These are phyloP conservation scores for Fusarium subtropicale DNA, from an alignment of 2,329 filamentous ascomycete species.

Conservation along the genomic window DNA sequence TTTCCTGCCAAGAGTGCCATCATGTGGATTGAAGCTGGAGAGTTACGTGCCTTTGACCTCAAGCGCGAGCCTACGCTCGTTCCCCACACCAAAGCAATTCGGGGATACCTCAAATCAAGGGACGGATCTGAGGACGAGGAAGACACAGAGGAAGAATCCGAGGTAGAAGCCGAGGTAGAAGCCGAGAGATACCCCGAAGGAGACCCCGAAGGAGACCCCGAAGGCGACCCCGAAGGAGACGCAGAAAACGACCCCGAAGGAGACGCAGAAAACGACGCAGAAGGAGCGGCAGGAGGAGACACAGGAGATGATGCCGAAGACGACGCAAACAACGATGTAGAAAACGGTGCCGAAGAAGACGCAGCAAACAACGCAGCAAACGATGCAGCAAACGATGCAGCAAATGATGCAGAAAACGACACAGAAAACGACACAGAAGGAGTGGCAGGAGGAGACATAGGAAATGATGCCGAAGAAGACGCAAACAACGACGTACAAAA, in stretches of 20 bases:
- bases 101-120: slow-evolving; percentile 4
- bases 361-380: not conserved
- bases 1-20: slow-evolving; percentile 38
- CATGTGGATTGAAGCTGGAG: slow-evolving; percentile 33
- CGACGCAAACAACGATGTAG: no score
- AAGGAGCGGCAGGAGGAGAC: not conserved
- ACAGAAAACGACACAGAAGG: no score
- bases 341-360: not conserved
- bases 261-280: no score
- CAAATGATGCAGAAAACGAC: not conserved
- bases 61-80: not conserved
- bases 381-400: no score
- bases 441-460: not conserved
- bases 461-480: no score
- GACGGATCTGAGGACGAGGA: not conserved
- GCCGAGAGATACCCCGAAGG: not conserved
- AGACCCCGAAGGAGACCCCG: not conserved
- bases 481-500: no score
- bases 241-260: not conserved
- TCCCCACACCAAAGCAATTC: slow-evolving; percentile 10
- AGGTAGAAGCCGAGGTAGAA: not conserved
- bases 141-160: not conserved
- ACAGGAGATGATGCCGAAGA: no score
- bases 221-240: not conserved
- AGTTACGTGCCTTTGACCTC: slow-evolving; percentile 27